Percentiles rank a stretch among this genome's conserved stretches.
These are phyloP conservation scores for Fraxinus velutina DNA, from an alignment of 305 asterid species.

Conservation along the genomic window DNA sequence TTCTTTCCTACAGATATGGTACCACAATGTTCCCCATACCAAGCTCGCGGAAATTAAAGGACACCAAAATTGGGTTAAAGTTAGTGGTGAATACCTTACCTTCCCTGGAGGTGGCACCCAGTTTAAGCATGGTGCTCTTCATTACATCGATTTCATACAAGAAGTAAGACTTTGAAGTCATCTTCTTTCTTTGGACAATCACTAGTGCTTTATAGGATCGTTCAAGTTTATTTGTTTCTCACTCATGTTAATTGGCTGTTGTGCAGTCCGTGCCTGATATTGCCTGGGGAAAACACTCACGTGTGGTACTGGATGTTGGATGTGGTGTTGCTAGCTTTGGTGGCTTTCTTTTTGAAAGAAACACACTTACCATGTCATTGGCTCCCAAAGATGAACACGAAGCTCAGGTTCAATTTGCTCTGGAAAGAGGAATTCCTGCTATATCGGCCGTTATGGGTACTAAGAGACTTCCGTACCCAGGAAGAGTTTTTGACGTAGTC, in stretches of 20 bases:
- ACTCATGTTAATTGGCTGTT: not conserved
- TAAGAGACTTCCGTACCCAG: conserved; percentile 35
- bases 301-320: too few relatives aligned
- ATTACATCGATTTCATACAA: conserved; percentile 85
- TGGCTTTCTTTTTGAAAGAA: too few relatives aligned
- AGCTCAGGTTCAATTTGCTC: conserved; percentile 42
- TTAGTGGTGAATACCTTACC: conserved; percentile 79
- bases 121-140: conserved; percentile 92
- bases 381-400: conserved; percentile 42
- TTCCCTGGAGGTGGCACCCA: conserved; percentile 99
- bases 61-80: conserved; percentile 80
- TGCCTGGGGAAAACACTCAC: too few relatives aligned
- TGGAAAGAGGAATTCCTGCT: not conserved
- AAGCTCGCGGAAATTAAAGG: conserved; percentile 34
- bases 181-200: not conserved
- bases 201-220: not conserved
- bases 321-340: too few relatives aligned
- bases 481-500: conserved; percentile 32
- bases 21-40: conserved; percentile 39
- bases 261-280: too few relatives aligned
- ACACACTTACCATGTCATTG: conserved; percentile 27
- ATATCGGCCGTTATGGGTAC: conserved; percentile 42
- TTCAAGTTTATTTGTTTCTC: not conserved
- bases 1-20: conserved; percentile 33
- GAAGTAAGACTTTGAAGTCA: conserved; percentile 42